Conservation (phyloP, 331 rosid species). For the Quercus phellos region DNA sequence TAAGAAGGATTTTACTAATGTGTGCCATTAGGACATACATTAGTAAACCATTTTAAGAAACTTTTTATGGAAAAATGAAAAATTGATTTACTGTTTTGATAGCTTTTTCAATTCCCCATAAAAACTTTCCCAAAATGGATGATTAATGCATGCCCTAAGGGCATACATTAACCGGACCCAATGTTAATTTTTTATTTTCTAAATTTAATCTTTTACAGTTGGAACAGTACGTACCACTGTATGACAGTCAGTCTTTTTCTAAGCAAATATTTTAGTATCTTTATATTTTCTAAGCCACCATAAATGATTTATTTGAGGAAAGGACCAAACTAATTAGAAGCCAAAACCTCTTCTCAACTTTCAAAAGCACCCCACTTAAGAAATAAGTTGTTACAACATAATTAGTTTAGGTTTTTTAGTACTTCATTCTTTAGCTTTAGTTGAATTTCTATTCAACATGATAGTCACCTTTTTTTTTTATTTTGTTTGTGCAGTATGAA, state of each 20-base stretch:
- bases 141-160: too few species aligned
- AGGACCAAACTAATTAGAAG: background rate
- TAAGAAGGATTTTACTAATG: background rate
- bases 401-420: background rate
- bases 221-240: background rate
- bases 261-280: background rate
- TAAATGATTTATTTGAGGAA: background rate
- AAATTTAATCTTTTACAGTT: background rate
- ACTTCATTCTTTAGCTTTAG: background rate
- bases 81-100: too few species aligned
- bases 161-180: background rate
- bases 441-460: background rate
- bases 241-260: background rate
- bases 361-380: background rate
- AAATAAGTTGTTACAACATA: background rate
- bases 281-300: background rate
- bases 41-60: too few species aligned
- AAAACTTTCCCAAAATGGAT: too few species aligned
- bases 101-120: too few species aligned
- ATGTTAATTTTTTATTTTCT: background rate
- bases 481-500: background rate
- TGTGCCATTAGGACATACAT: too few species aligned
- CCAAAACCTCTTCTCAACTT: background rate
- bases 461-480: too few species aligned
- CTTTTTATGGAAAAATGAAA: too few species aligned